Percentiles rank a stretch among this genome's conserved stretches.
Conservation (phyloP, 495 filamentous ascomycete genomes). For the Xeromyces bisporus region DNA sequence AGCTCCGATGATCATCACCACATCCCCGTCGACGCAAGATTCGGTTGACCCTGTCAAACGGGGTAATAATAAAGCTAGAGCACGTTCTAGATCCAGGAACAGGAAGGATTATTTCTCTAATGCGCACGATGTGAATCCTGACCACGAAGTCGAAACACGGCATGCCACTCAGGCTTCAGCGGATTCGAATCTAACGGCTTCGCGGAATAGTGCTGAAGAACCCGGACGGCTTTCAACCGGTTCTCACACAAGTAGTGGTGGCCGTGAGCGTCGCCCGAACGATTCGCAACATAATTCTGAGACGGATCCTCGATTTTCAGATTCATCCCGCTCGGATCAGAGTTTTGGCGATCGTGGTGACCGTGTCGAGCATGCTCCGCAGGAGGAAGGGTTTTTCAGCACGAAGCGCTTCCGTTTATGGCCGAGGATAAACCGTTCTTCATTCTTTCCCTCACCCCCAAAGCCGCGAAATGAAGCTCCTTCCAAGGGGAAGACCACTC, state of each 20-base stretch:
- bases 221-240: constrained; percentile 41
- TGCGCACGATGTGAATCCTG: constrained; percentile 5
- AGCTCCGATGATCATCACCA: constrained; percentile 89
- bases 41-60: constrained; percentile 34
- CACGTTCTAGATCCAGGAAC: constrained; percentile 15
- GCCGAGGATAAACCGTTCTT: constrained; percentile 60
- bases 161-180: constrained; percentile 16
- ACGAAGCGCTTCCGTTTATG: constrained; percentile 62
- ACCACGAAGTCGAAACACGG: constrained; percentile 7
- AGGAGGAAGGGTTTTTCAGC: constrained; percentile 31
- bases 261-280: constrained; percentile 46
- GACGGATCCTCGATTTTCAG: constrained; percentile 58
- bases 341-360: constrained; percentile 62
- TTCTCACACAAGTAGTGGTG: constrained; percentile 27
- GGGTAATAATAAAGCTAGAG: constrained; percentile 21
- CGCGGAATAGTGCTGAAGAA: constrained; percentile 50
- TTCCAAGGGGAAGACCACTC: constrained; percentile 6
- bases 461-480: constrained; percentile 27
- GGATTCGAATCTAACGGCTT: constrained; percentile 24
- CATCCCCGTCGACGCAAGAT: constrained; percentile 63
- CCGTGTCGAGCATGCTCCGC: constrained; percentile 17
- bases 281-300: constrained; percentile 52
- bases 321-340: constrained; percentile 81
- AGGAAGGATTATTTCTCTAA: constrained; percentile 12
- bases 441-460: constrained; percentile 76